Evolutionary conservation across 2,329 filamentous ascomycete genomes (phyloP).

Genomic region (Cercospora sojina): DNA sequence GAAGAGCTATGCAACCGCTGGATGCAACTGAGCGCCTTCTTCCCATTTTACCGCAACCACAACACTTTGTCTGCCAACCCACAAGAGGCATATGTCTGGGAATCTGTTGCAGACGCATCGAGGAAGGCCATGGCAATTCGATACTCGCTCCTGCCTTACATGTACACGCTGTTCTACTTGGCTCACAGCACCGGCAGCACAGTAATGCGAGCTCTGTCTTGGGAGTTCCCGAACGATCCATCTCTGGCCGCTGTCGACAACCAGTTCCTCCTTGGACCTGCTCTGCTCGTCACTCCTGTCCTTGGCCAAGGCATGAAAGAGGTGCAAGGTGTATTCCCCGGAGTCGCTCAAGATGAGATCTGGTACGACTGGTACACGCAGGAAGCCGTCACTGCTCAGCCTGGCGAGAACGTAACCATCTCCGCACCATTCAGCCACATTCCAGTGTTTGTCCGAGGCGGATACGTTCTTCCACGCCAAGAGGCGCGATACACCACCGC

Average conservation of each 20-base stretch:
- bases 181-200: conserved; percentile 66
- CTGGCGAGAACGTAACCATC: conserved; percentile 60
- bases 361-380: conserved; percentile 85
- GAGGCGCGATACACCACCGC: conserved; percentile 66
- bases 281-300: conserved; percentile 66
- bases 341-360: conserved; percentile 56
- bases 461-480: conserved; percentile 65
- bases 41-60: conserved; percentile 77
- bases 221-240: conserved; percentile 73
- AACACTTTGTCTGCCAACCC: conserved; percentile 60
- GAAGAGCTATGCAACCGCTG: conserved; percentile 34
- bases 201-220: conserved; percentile 69
- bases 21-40: conserved; percentile 59
- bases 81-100: conserved; percentile 73
- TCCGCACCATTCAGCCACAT: conserved; percentile 66
- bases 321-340: conserved; percentile 69
- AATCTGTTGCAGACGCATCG: conserved; percentile 63
- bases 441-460: conserved; percentile 69
- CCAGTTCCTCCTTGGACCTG: conserved; percentile 69
- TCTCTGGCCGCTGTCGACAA: conserved; percentile 64
- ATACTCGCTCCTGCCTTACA: conserved; percentile 69
- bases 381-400: conserved; percentile 51
- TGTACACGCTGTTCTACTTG: conserved; percentile 70
- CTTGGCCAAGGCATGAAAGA: conserved; percentile 61
- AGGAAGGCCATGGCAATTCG: conserved; percentile 67